phyloP scores from a whole-genome alignment of 768 basidiomycete species.

The Pulveroboletus sp. region DNA sequence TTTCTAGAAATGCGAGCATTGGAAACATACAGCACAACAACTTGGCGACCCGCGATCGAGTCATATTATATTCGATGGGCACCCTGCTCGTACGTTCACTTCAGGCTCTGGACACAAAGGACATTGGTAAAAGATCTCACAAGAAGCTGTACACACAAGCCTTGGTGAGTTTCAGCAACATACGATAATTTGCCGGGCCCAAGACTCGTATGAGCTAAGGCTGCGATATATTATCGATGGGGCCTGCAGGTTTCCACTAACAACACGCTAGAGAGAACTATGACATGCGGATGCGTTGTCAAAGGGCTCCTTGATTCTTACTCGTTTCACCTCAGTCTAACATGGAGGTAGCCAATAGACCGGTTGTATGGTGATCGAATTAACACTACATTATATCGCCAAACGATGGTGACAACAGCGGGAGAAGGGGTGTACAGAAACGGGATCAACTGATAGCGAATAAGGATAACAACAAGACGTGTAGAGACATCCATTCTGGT shows the following conservation, averaged over 20 bases:
- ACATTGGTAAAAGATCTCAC: background rate
- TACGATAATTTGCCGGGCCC: too few species aligned
- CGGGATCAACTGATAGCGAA: constrained; percentile 16
- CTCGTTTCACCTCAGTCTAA: background rate
- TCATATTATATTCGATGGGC: too few species aligned
- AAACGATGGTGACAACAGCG: background rate
- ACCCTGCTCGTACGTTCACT: background rate
- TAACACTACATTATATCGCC: constrained; percentile 1
- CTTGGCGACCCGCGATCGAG: too few species aligned
- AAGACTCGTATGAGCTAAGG: background rate
- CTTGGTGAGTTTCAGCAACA: background rate
- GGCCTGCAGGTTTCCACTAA: background rate
- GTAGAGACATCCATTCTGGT: background rate
- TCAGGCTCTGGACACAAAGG: background rate
- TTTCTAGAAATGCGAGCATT: too few species aligned
- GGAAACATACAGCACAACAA: too few species aligned
- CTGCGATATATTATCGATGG: too few species aligned
- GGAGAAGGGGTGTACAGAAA: background rate
- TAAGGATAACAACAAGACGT: constrained; percentile 19
- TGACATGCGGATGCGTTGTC: background rate
- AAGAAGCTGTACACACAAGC: background rate
- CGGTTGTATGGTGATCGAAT: background rate
- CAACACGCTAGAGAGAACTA: background rate
- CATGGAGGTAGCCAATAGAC: background rate
- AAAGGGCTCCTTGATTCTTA: background rate